phyloP scores from a whole-genome alignment of 208 protist genomes.

The Leishmania mexicana region DNA sequence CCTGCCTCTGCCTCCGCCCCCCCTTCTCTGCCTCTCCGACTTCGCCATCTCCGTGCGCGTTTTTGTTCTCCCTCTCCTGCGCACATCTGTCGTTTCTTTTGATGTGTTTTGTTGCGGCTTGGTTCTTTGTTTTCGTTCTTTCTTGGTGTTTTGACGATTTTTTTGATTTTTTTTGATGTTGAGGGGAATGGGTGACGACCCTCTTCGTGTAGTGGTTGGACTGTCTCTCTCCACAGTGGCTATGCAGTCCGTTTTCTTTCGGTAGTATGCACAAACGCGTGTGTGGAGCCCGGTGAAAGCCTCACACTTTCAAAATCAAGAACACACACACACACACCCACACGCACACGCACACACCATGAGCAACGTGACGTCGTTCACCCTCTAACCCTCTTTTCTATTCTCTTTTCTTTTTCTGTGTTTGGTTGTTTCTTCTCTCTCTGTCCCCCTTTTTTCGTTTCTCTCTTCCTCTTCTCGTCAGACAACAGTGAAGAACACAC shows the following conservation, averaged over 20 bases:
- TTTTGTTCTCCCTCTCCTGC: background rate
- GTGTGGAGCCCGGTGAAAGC: background rate
- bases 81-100: background rate
- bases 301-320: background rate
- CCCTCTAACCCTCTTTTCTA: constrained; percentile 3
- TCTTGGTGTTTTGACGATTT: background rate
- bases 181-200: background rate
- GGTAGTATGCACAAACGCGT: background rate
- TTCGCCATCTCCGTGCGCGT: background rate
- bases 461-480: background rate
- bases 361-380: background rate
- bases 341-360: background rate
- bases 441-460: background rate
- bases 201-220: background rate
- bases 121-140: background rate
- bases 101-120: constrained; percentile 5
- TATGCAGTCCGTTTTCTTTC: too few relatives aligned
- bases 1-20: background rate
- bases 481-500: background rate
- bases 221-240: background rate
- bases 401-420: constrained; percentile 1
- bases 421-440: background rate
- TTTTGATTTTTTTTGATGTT: background rate
- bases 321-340: background rate
- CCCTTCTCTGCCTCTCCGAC: background rate